Base-by-base conservation (phyloP, 805 yeast genomes). In the Dipodascus albidus region DNA sequence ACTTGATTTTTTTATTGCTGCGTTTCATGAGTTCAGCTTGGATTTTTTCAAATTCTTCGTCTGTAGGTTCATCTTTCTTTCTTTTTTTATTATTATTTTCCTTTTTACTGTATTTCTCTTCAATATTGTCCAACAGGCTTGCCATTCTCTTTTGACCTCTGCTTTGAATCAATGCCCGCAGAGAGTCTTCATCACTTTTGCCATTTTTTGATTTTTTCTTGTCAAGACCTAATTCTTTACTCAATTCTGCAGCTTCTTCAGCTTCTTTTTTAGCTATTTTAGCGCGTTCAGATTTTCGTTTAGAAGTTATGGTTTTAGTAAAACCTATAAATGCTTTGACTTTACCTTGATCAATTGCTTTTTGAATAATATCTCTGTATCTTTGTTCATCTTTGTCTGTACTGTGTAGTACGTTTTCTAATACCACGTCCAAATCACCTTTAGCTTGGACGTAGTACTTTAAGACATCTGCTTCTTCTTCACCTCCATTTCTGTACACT, bases 401-500 rank as follows among this genome's bases (percentile, higher is more conserved):
- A 6, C 20, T n/a, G 67, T 89, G 96, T 8, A 93, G 85, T 2
- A 89, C 82, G 33, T 74, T 73, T 64, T 87, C 95, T 62, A 88
- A 85, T 3, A 88, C 69, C 51, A 73, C 71, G 49, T 82, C 70
- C 60, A 88, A 78, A 60, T 86, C 87, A 3, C 96, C 96, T 14
- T 79, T 75, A 48, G 74, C 74, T 59, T 73, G 78, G 6, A 72
- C 66, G 69, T 83, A 83, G 50, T 76, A 73, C 49, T 78, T 76
- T 47, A 79, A 54, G n/a, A 89, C 74, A 62, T 89, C 96, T 2
- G 69, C 70, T 24, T 61, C 60, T 57, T 69, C 76, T 52, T 70
- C 67, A 3, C 63, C 67, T 14, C 66, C 62, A 23, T 63, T 76
- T 60, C 83, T 87, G 62, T 88, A 88, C 50, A 71, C 75, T 24